A percentile compares a stretch with the other conserved stretches of the same genome.
Evolutionary conservation across 176 grass and related monocot species (phyloP).

Genomic region (Lolium perenne): DNA sequence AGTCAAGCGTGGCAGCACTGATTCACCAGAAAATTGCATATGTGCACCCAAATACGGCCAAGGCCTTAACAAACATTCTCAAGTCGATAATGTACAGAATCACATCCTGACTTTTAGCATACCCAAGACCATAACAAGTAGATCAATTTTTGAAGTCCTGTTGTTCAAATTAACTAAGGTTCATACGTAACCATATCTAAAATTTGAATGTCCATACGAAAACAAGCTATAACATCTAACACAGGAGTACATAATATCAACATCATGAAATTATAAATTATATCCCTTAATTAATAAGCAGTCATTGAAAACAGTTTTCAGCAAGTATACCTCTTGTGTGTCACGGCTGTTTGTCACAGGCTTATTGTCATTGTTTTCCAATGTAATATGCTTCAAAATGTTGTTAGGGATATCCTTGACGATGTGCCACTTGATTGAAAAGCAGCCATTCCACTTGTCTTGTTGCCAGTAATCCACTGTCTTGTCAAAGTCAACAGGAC

Average conservation of each 20-base stretch:
- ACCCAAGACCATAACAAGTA: neutral
- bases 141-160: neutral
- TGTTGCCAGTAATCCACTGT: slow-evolving; percentile 98
- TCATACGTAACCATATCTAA: neutral
- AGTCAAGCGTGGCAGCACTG: neutral
- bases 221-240: neutral
- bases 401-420: slow-evolving; percentile 94
- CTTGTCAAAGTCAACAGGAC: slow-evolving; percentile 91
- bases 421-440: slow-evolving; percentile 91
- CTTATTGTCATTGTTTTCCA: slow-evolving; percentile 98
- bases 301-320: slow-evolving; percentile 4
- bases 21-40: neutral
- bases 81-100: neutral
- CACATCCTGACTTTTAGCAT: neutral
- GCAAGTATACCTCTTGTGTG: slow-evolving; percentile 81
- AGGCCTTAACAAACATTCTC: neutral
- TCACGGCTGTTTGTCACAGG: slow-evolving; percentile 96
- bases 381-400: slow-evolving; percentile 87
- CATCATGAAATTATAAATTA: slow-evolving; percentile 17
- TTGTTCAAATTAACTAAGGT: neutral
- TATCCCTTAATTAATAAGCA: slow-evolving; percentile 21
- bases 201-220: neutral
- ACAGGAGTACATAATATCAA: too few relatives aligned
- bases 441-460: slow-evolving; percentile 97
- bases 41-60: neutral